Evolutionary conservation across 768 basidiomycete genomes (phyloP).

Genomic region (Boletus subparvulus): DNA sequence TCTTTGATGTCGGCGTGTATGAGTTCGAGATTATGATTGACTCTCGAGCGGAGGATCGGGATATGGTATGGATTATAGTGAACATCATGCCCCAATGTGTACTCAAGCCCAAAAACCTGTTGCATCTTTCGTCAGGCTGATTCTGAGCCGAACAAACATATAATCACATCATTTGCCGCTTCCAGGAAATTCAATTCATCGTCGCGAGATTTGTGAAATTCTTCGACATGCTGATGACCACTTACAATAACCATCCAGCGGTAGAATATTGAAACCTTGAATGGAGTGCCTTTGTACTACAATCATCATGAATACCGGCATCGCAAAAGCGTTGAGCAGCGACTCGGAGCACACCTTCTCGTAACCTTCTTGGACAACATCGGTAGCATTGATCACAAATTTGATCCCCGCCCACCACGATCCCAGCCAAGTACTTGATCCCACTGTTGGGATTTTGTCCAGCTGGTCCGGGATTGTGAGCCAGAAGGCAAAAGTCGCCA

Average conservation of each 20-base stretch:
- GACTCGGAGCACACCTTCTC: conserved; percentile 29
- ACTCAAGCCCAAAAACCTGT: conserved; percentile 38
- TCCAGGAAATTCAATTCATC: conserved; percentile 37
- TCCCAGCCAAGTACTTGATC: conserved; percentile 24
- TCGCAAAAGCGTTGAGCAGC: too few relatives aligned
- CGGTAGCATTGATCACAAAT: conserved; percentile 17
- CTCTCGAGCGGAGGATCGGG: conserved; percentile 26
- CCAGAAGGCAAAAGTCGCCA: background rate
- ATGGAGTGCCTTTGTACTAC: conserved; percentile 31
- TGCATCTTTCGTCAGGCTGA: background rate
- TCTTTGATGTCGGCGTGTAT: conserved; percentile 42
- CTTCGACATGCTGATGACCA: conserved; percentile 36
- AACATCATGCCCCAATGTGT: conserved; percentile 38
- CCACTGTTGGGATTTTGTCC: conserved; percentile 33
- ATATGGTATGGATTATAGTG: conserved; percentile 33
- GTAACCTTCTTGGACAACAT: conserved; percentile 35
- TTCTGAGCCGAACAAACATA: background rate
- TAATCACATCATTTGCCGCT: background rate
- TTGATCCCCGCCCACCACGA: conserved; percentile 28
- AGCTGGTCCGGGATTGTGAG: conserved; percentile 12
- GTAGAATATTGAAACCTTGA: conserved; percentile 30
- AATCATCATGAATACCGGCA: background rate
- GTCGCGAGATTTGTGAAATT: conserved; percentile 41
- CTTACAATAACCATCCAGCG: conserved; percentile 43
- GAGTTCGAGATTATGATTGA: conserved; percentile 39